Conservation (phyloP, 2,329 filamentous ascomycete species). For the Lecanicillium sp. region DNA sequence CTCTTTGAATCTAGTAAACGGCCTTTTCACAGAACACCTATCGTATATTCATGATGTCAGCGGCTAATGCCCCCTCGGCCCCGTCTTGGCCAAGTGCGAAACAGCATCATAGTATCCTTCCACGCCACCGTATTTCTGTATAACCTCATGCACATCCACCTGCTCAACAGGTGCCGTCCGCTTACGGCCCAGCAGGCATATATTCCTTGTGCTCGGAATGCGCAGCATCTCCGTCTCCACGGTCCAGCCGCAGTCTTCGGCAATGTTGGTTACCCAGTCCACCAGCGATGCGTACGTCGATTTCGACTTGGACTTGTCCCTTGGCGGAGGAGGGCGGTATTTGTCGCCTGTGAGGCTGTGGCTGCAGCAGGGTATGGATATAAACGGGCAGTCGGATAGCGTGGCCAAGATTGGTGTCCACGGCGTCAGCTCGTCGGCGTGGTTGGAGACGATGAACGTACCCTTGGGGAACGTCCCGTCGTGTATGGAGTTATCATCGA, state of each 20-base stretch:
- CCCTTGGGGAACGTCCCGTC: slow-evolving; percentile 61
- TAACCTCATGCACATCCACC: slow-evolving; percentile 34
- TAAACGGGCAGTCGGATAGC: slow-evolving; percentile 69
- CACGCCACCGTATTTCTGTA: slow-evolving; percentile 46
- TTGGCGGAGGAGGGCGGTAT: slow-evolving; percentile 59
- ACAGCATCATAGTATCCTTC: slow-evolving; percentile 53
- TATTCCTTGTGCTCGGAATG: slow-evolving; percentile 88
- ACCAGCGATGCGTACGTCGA: slow-evolving; percentile 82
- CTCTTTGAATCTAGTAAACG: too few species aligned
- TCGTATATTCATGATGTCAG: too few species aligned
- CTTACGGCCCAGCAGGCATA: slow-evolving; percentile 65
- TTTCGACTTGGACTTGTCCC: slow-evolving; percentile 38
- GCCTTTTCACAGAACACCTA: too few species aligned
- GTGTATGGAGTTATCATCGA: slow-evolving; percentile 26
- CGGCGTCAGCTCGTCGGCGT: slow-evolving; percentile 89
- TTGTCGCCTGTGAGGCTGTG: slow-evolving; percentile 71
- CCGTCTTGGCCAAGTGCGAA: slow-evolving; percentile 48
- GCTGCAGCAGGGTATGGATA: slow-evolving; percentile 93
- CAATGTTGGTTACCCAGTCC: slow-evolving; percentile 65
- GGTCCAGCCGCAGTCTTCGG: slow-evolving; percentile 63
- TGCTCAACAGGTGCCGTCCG: slow-evolving; percentile 20
- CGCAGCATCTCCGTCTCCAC: slow-evolving; percentile 79
- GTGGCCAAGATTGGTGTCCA: slow-evolving; percentile 90
- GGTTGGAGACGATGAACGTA: slow-evolving; percentile 94
- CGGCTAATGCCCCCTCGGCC: slow-evolving; percentile 30